Conservation (phyloP, 1,284 basidiomycete species). For the Marasmius fiardii region DNA sequence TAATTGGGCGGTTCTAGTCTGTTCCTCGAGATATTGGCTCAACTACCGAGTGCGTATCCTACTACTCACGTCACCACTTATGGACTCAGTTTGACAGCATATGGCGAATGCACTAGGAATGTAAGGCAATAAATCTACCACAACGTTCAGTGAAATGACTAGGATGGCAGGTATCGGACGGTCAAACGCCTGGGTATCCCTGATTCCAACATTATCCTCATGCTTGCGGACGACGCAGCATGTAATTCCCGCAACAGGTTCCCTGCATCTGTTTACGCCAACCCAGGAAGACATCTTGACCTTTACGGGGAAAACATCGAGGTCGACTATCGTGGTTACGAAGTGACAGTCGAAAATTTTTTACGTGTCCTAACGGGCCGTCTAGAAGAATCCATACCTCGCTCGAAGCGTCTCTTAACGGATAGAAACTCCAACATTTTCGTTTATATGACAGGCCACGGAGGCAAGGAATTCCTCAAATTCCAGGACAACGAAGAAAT, state of each 20-base stretch:
- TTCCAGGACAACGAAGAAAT: slow-evolving; percentile 99
- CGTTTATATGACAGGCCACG: slow-evolving; percentile 98
- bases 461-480: slow-evolving; percentile 97
- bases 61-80: neutral
- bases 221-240: slow-evolving; percentile 96
- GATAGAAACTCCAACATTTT: slow-evolving; percentile 95
- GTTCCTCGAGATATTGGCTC: slow-evolving; percentile 96
- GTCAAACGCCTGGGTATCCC: slow-evolving; percentile 98
- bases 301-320: slow-evolving; percentile 96
- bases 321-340: slow-evolving; percentile 97
- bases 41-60: slow-evolving; percentile 82
- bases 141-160: neutral
- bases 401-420: slow-evolving; percentile 87
- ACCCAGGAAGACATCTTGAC: slow-evolving; percentile 76
- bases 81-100: slow-evolving; percentile 52
- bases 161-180: slow-evolving; percentile 80
- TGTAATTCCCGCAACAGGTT: slow-evolving; percentile 94
- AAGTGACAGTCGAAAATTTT: slow-evolving; percentile 97
- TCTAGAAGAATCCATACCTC: slow-evolving; percentile 74
- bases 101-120: slow-evolving; percentile 98
- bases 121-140: slow-evolving; percentile 40
- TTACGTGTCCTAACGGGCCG: slow-evolving; percentile 68
- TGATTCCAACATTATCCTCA: slow-evolving; percentile 97
- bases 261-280: slow-evolving; percentile 89
- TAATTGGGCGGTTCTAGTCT: slow-evolving; percentile 98